Evolutionary conservation across 169 alveolate species (phyloP), one percentile per base, ranked within the genome.

Genomic region (Cyclospora cayetanensis): DNA sequence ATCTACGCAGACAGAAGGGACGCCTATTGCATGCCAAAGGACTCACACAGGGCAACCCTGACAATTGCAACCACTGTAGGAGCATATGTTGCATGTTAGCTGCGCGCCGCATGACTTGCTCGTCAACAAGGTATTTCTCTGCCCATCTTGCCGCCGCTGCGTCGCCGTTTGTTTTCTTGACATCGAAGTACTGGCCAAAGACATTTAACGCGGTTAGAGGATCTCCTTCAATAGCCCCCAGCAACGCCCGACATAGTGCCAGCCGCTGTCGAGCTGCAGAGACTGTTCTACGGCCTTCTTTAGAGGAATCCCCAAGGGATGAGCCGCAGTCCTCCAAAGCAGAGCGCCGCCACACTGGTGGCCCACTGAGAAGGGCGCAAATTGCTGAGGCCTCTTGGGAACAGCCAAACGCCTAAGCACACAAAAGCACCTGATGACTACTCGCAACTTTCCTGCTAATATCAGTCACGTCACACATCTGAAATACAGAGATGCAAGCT

Each of bases 261-360:
- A 79, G 74, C 74, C 55, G 89, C 89, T 79, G 89, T 25, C 89
- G 89, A 39, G 89, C 89, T 46, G 53, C 89, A 50, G 76, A 79
- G 22, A 74, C 89, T 7, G 7, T 46, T 7, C 55, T 46, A 22
- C 72, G 46, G 12, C 66, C 66, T 43, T 42, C 86, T 4, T 15
- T 1, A 11, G 4, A 1, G 27, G 86, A 31, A 22, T 43, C 68
- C 68, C 46, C 46, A 27, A 55, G 42, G 29, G 68, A 76, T 22
- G 43, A 15, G 53, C 89, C 53, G 29, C 74, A 46, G 50, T 18
- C 15, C 89, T 79, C 74, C 37, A 79, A 18, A 12, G 89, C 89
- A 52, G 89, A 31, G 37, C 70, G 70, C 76, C 43, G 89, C 89
- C 89, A 79, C 55, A 79, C 74, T 29, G 89, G 89, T 25, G 89